Percentiles rank a stretch among this genome's conserved stretches.
Evolutionary conservation across 2,329 filamentous ascomycete genomes (phyloP).

Genomic region (Fusarium oxysporum): DNA sequence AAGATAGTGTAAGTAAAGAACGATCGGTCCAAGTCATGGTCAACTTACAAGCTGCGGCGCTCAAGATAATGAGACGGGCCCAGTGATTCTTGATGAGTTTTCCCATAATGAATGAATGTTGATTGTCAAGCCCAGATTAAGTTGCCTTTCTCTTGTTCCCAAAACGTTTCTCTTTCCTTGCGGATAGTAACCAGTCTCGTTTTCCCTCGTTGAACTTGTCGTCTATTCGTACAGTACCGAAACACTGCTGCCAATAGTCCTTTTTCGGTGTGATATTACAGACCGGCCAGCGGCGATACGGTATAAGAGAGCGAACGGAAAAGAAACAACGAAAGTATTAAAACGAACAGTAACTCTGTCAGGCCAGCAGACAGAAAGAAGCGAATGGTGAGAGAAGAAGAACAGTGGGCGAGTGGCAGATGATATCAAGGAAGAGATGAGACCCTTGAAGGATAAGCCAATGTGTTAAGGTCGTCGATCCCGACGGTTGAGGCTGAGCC

Average conservation of each 20-base stretch:
- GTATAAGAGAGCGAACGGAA: slow-evolving; percentile 14
- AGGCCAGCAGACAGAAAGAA: slow-evolving; percentile 38
- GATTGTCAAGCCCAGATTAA: slow-evolving; percentile 24
- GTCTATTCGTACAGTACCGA: slow-evolving; percentile 27
- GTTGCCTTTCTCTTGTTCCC: slow-evolving; percentile 12
- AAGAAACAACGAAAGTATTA: slow-evolving; percentile 18
- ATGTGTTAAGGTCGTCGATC: slow-evolving; percentile 25
- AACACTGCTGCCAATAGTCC: slow-evolving; percentile 18
- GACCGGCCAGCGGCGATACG: slow-evolving; percentile 33
- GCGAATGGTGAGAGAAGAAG: slow-evolving; percentile 18
- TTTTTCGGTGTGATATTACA: slow-evolving; percentile 31
- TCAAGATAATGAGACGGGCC: slow-evolving; percentile 92
- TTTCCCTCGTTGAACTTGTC: slow-evolving; percentile 9
- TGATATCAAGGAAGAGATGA: slow-evolving; percentile 25
- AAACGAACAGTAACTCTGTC: slow-evolving; percentile 26
- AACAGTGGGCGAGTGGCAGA: slow-evolving; percentile 15
- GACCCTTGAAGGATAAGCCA: slow-evolving; percentile 24
- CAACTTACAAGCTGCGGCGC: slow-evolving; percentile 78
- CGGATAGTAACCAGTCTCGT: slow-evolving; percentile 4
- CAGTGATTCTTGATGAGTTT: slow-evolving; percentile 99
- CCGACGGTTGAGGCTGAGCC: slow-evolving; percentile 29
- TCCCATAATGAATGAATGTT: slow-evolving; percentile 73
- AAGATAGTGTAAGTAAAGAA: slow-evolving; percentile 42
- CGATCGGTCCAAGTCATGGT: not conserved
- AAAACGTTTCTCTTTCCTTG: slow-evolving; percentile 9